phyloP scores from a whole-genome alignment of 495 filamentous ascomycete genomes.

The Podospora australis region DNA sequence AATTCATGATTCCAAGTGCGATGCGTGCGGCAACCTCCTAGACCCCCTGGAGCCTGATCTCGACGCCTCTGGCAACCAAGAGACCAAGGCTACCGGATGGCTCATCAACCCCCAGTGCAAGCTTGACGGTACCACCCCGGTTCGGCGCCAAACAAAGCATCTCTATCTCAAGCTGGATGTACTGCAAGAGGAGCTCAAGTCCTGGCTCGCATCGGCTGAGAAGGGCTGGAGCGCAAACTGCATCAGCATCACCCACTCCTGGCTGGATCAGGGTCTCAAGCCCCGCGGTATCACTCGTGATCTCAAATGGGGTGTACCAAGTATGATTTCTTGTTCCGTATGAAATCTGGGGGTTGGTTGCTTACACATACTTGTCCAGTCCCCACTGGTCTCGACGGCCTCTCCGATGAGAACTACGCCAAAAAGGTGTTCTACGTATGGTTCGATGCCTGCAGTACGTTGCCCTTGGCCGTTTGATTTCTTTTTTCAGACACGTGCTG shows the following conservation, averaged over 20 bases:
- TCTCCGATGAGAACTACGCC: slow-evolving; percentile 43
- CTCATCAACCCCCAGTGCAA: slow-evolving; percentile 64
- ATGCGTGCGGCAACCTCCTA: slow-evolving; percentile 71
- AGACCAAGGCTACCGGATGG: slow-evolving; percentile 22
- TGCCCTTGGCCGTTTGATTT: not conserved
- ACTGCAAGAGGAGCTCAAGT: slow-evolving; percentile 63
- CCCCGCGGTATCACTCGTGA: slow-evolving; percentile 87
- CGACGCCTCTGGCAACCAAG: slow-evolving; percentile 15
- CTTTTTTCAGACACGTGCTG: too few relatives aligned
- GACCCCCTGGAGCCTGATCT: slow-evolving; percentile 58
- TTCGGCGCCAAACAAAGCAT: slow-evolving; percentile 54
- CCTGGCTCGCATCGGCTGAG: slow-evolving; percentile 54
- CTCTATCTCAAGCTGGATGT: slow-evolving; percentile 76
- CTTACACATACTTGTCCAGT: slow-evolving; percentile 18
- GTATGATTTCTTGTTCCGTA: slow-evolving; percentile 42
- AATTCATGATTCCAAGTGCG: slow-evolving; percentile 55
- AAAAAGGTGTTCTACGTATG: slow-evolving; percentile 93
- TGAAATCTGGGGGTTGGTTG: too few relatives aligned
- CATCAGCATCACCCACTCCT: slow-evolving; percentile 61
- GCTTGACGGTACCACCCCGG: slow-evolving; percentile 71
- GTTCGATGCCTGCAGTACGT: slow-evolving; percentile 83
- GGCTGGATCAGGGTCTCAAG: slow-evolving; percentile 77
- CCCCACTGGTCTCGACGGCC: slow-evolving; percentile 22
- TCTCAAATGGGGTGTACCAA: slow-evolving; percentile 73
- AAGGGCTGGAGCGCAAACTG: slow-evolving; percentile 72